Percentiles rank a stretch among this genome's conserved stretches.
Evolutionary conservation across 352 stramenopile genomes (phyloP).

Genomic region (Phytopythium ostracodes): DNA sequence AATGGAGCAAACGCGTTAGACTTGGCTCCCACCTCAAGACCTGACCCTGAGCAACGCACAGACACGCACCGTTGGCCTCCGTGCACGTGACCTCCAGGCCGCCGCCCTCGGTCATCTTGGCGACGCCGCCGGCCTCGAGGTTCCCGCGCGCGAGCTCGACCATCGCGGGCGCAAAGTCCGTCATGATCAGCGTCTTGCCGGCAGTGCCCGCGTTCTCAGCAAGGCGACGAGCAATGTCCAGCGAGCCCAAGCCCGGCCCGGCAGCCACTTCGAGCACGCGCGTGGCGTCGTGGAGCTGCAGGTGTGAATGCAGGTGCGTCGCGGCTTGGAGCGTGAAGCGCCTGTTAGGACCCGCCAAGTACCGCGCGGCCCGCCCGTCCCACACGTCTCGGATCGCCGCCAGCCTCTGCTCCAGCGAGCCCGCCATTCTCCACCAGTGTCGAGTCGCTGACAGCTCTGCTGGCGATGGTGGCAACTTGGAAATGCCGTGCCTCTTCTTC

Average conservation of each 20-base stretch:
- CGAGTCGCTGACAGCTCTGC: too few species aligned
- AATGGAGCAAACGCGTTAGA: not conserved
- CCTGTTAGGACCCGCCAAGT: conserved; percentile 40
- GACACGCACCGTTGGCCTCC: conserved; percentile 32
- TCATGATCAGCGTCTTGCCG: conserved; percentile 20
- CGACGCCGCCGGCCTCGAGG: conserved; percentile 8
- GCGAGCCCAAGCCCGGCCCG: conserved; percentile 34
- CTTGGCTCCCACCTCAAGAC: too few species aligned
- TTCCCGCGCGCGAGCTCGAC: conserved; percentile 26
- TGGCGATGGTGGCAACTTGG: too few species aligned
- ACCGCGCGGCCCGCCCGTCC: conserved; percentile 28
- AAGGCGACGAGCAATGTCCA: conserved; percentile 26
- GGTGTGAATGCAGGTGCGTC: conserved; percentile 32
- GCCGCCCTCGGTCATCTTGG: conserved; percentile 3
- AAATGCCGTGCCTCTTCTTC: too few species aligned
- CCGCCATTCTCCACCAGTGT: conserved; percentile 21
- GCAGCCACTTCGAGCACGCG: conserved; percentile 47
- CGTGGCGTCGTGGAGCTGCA: conserved; percentile 36
- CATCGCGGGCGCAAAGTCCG: conserved; percentile 42
- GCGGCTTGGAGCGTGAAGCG: conserved; percentile 45
- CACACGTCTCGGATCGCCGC: conserved; percentile 10
- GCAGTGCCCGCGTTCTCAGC: not conserved
- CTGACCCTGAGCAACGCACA: too few species aligned
- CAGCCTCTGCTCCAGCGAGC: not conserved
- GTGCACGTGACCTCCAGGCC: conserved; percentile 21